Base-by-base conservation (phyloP, 1,284 basidiomycete species). In the Tylopilus sp. region DNA sequence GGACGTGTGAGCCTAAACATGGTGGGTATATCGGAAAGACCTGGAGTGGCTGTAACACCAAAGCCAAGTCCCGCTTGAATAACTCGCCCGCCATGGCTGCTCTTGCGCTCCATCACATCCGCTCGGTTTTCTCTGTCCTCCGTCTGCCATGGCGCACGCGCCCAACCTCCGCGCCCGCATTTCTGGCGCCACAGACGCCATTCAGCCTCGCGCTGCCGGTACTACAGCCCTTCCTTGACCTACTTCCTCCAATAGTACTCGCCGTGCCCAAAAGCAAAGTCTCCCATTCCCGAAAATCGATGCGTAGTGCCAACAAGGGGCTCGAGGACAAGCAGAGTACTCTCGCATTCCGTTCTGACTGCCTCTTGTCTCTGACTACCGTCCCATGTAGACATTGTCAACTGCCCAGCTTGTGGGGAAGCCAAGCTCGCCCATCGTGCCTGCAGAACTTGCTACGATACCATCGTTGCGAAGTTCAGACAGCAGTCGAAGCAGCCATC, bases 221-320 rank as follows among this genome's bases (percentile, higher is more conserved):
- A 9, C 60, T 76, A 38, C 75, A 78, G 42, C 81, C 84, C 9
- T 72, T 94, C 25, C 75, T 86, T 41, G 89, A 93, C 53, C 77
- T 96, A 28, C 81, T 98, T 59, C 92, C 95, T 21, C 82, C 93
- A 1, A 83, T 97, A 62, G 71, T 98, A 23, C 80, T 91, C 41
- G 95, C 95, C 15, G 95, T 96, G 3, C 96, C 96, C 15, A 98
- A 98, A 74, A 90, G 88, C 71, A 97, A 97, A 74, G 81, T 85
- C 9, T 93, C 93, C 0, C 95, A 97, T 69, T 94, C 92, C 26
- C 77, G 91, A 42, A 98, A 98, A 70, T 81, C 86, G n/a, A 97
- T 97, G 94, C 79, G 95, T 26, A 82, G 83, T 49, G 89, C 94
- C 4, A 93, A 96, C 70, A 98, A 98, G 71, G 94, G 94, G 0